Base-by-base conservation (phyloP, 352 stramenopile genomes). In the Globisporangium abappressorium region DNA sequence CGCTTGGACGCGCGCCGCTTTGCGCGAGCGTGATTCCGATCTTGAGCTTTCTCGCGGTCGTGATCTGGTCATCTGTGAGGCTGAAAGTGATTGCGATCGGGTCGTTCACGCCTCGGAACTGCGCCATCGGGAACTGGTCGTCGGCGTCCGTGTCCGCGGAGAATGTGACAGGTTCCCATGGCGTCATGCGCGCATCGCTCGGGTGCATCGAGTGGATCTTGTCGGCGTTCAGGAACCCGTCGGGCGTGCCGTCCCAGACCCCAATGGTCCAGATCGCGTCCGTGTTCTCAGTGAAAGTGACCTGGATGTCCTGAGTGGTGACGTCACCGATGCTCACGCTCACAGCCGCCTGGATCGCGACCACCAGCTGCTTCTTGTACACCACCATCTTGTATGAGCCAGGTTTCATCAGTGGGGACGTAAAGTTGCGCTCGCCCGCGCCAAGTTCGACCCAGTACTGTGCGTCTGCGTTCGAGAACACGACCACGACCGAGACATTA, bases 181-280 rank as follows among this genome's bases (percentile, higher is more conserved):
- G 24, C 3, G 70, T 14, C 80, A 85, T 88, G 6, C 76, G 79
- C 2, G 56, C 51, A 57, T 86, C 76, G 26, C 76, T 81, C 22
- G 76, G 76, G 58, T 86, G 79, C 79, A 86, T 84, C 41, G 43
- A 72, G 63, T 79, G 74, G 66, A 88, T 84, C 72, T 82, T 88
- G 71, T 83, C 70, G 4, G 80, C 70, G 57, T 88, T 88, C 1
- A 80, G 33, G 64, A 88, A 85, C 12, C 78, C 78, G 26, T 77
- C 66, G 20, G 80, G 78, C 0, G 78, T 85, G 28, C 80, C 80
- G 41, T 88, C 80, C 78, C 78, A 88, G 55, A 65, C 59, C 9
- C 80, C 80, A 30, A 86, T 86, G 53, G 70, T 72, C 80, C 80
- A 88, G 63, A 86, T 64, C 12, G 78, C 70, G 7, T 66, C 56